Conservation (phyloP, 2,329 filamentous ascomycete genomes). For the Xylariomycetidae sp. region DNA sequence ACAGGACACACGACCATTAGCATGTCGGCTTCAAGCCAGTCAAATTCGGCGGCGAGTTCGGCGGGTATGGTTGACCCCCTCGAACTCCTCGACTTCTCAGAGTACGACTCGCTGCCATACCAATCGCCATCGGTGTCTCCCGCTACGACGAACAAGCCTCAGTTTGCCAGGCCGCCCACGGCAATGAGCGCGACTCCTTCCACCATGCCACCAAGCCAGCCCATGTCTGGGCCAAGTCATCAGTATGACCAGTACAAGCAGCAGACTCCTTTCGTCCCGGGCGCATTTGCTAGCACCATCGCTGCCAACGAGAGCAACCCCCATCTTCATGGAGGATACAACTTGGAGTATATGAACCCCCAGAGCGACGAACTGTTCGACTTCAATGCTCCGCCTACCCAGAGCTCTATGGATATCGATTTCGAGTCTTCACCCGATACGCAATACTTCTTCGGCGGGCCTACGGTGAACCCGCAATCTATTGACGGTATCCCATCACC, state of each 20-base stretch:
- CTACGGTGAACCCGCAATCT: conserved; percentile 65
- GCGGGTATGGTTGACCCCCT: conserved; percentile 40
- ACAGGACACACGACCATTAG: too few species aligned
- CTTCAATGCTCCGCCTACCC: conserved; percentile 64
- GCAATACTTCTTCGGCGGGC: conserved; percentile 59
- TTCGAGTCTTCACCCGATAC: conserved; percentile 56
- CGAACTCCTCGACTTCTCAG: conserved; percentile 57
- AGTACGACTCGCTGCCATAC: conserved; percentile 58
- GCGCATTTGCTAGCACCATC: conserved; percentile 74
- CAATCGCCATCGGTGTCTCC: conserved; percentile 59
- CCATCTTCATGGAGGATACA: conserved; percentile 51
- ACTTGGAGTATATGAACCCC: conserved; percentile 51
- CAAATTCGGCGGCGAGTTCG: conserved; percentile 14
- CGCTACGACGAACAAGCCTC: conserved; percentile 45
- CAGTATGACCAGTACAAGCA: conserved; percentile 95
- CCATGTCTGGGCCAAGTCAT: conserved; percentile 78
- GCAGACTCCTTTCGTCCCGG: conserved; percentile 86
- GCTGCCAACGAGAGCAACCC: conserved; percentile 63
- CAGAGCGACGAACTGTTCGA: conserved; percentile 67
- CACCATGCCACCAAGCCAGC: conserved; percentile 48
- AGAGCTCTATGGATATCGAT: conserved; percentile 56
- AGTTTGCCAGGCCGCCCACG: conserved; percentile 47
- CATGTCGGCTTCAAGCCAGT: too few species aligned
- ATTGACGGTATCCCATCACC: conserved; percentile 51
- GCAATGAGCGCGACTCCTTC: conserved; percentile 51